phyloP scores from a whole-genome alignment of 306 rosid species.

The Citrullus colocynthis region DNA sequence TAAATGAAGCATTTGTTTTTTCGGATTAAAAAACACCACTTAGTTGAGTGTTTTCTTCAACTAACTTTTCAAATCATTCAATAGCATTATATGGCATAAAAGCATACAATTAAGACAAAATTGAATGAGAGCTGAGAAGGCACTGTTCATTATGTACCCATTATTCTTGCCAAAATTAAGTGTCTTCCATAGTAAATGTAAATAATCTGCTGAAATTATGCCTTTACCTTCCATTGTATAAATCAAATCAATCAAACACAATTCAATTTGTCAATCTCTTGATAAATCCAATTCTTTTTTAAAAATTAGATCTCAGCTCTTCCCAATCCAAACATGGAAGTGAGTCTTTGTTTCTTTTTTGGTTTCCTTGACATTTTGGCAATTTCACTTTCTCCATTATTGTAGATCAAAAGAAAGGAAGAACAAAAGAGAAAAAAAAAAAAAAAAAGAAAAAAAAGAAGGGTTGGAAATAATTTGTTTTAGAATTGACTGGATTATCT shows the following conservation, averaged over 20 bases:
- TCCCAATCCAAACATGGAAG: too few species aligned
- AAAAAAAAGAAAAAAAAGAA: too few species aligned
- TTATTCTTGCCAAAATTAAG: background rate
- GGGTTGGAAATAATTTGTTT: background rate
- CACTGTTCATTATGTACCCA: background rate
- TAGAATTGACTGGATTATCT: background rate
- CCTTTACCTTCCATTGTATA: too few species aligned
- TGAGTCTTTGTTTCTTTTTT: background rate
- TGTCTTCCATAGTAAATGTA: too few species aligned
- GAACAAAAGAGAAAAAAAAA: background rate
- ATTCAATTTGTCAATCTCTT: too few species aligned
- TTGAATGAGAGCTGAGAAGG: background rate
- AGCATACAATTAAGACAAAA: background rate
- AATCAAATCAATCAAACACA: too few species aligned
- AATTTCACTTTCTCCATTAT: background rate
- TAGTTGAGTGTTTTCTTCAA: background rate
- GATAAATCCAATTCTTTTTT: too few species aligned
- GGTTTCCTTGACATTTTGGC: background rate
- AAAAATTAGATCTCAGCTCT: too few species aligned
- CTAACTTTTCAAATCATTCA: background rate
- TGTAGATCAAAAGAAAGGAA: background rate
- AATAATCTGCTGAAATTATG: too few species aligned
- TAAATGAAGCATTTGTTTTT: background rate
- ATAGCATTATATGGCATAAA: background rate
- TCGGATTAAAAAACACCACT: background rate